Conservation (phyloP, 805 yeast genomes). For the Ogataea chonburiensis region DNA sequence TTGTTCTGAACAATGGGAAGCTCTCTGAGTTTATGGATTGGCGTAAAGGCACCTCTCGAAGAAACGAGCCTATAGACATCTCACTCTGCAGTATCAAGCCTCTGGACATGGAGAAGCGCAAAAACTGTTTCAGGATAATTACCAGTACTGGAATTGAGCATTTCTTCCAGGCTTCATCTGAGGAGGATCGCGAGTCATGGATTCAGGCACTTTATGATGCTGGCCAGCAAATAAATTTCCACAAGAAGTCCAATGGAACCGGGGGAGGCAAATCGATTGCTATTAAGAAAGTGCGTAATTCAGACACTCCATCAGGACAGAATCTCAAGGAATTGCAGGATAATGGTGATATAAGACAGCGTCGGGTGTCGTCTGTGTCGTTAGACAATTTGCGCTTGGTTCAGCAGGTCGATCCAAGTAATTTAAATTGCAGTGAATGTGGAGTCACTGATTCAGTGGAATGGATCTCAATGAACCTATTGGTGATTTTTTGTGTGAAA, state of each 20-base stretch:
- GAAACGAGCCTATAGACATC: constrained; percentile 67
- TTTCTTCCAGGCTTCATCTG: constrained; percentile 70
- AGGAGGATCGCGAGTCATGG: constrained; percentile 70
- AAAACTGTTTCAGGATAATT: constrained; percentile 69
- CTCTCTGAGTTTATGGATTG: constrained; percentile 75
- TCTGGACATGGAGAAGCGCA: constrained; percentile 44
- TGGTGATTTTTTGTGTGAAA: constrained; percentile 73
- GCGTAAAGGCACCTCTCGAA: constrained; percentile 63
- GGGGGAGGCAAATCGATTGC: not conserved
- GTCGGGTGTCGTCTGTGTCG: constrained; percentile 37
- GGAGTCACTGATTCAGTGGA: constrained; percentile 63
- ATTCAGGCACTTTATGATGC: constrained; percentile 60
- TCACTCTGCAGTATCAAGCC: constrained; percentile 65
- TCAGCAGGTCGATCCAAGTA: constrained; percentile 48
- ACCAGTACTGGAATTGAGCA: constrained; percentile 67
- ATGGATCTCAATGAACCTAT: constrained; percentile 79
- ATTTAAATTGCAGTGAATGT: constrained; percentile 78
- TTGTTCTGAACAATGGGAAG: constrained; percentile 66
- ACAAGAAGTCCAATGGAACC: constrained; percentile 5
- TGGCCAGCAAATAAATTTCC: constrained; percentile 33
- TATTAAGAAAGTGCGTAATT: constrained; percentile 1
- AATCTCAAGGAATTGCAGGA: constrained; percentile 6
- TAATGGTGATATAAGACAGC: constrained; percentile 15
- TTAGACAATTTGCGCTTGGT: constrained; percentile 38
- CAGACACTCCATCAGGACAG: not conserved